These are phyloP conservation scores for Akanthomyces uredinophilus DNA, from an alignment of 2,329 filamentous ascomycete species.

Conservation along the genomic window DNA sequence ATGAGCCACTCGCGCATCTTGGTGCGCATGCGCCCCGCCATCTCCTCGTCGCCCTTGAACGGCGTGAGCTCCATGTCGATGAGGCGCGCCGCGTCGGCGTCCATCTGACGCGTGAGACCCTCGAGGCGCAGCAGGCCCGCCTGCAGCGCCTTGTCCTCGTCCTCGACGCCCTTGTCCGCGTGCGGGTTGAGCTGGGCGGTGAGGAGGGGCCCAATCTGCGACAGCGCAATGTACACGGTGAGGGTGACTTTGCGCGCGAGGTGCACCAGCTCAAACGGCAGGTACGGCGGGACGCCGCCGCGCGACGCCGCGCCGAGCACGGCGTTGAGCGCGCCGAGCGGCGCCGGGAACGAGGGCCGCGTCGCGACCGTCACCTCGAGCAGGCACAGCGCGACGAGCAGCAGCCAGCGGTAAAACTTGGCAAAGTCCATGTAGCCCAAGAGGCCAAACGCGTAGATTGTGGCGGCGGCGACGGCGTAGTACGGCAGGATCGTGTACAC, in stretches of 20 bases:
- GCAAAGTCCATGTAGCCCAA: constrained; percentile 65
- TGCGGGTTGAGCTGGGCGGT: constrained; percentile 25
- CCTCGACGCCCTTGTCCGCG: constrained; percentile 21
- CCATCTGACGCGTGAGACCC: constrained; percentile 51
- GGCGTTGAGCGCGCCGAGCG: constrained; percentile 44
- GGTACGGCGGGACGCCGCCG: constrained; percentile 51
- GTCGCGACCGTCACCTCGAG: constrained; percentile 56
- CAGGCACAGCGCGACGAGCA: constrained; percentile 46
- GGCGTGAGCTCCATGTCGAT: constrained; percentile 76
- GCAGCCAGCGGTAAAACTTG: constrained; percentile 60
- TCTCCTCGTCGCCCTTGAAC: constrained; percentile 66
- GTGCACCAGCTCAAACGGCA: constrained; percentile 79
- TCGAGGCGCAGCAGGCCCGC: constrained; percentile 66
- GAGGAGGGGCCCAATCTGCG: constrained; percentile 70
- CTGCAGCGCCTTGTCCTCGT: constrained; percentile 43
- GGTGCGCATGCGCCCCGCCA: constrained; percentile 53
- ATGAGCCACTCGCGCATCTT: constrained; percentile 84
- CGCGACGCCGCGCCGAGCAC: constrained; percentile 30
- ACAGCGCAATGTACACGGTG: constrained; percentile 76
- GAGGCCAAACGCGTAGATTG: constrained; percentile 57
- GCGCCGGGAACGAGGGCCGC: constrained; percentile 44
- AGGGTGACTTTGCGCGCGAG: constrained; percentile 72
- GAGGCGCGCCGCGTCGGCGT: constrained; percentile 64
- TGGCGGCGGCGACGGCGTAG: constrained; percentile 52
- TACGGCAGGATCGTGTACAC: constrained; percentile 55